Base-by-base conservation (phyloP, 148 eudicot species). In the Polygonum aviculare region DNA sequence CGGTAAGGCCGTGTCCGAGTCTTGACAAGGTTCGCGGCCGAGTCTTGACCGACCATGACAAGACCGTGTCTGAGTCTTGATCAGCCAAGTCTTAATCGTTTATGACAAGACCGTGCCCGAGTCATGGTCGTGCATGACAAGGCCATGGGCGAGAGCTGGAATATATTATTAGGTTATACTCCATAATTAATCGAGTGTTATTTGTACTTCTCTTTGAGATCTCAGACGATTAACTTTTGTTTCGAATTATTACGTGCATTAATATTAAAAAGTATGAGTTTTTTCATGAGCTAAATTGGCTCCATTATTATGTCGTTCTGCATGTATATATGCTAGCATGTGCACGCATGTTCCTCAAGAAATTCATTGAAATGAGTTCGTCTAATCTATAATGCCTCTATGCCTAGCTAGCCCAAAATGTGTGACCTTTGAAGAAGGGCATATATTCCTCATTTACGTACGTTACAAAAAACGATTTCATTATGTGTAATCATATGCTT, bases 331-430 rank as follows among this genome's bases (percentile, higher is more conserved):
- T 38, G 19, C 9, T 67, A 67, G 45, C 72, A 67, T 67, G 72
- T 67, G 72, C 41, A 65, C 8, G n/a, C 71, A 65, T 65, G 71
- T 65, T 65, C 71, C 9, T 67, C 72, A 67, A 67, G 7, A 36
- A 67, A 35, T 44, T 44, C 7, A 44, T 44, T 44, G 9, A 44
- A 44, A 44, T 7, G 47, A 44, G 47, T 19, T 16, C 57, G 14
- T 16, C 57, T 50, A 51, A 50, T 16, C 57, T 5, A 51, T 16
- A 50, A 50, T 50, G 31, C 31, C 31, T 50, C 54, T 50, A 50
- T 12, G 2, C 54, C 57, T 51, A 51, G 47, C 57, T 51, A 51
- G 9, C 57, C 57, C 57, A 15, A 51, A 16, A n/a, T 50, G n/a
- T 14, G n/a, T 50, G 14, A 50, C 12, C 54, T 50, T 50, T 50